Evolutionary conservation across 805 yeast genomes (phyloP).

Genomic region (Hanseniaspora occidentalis): DNA sequence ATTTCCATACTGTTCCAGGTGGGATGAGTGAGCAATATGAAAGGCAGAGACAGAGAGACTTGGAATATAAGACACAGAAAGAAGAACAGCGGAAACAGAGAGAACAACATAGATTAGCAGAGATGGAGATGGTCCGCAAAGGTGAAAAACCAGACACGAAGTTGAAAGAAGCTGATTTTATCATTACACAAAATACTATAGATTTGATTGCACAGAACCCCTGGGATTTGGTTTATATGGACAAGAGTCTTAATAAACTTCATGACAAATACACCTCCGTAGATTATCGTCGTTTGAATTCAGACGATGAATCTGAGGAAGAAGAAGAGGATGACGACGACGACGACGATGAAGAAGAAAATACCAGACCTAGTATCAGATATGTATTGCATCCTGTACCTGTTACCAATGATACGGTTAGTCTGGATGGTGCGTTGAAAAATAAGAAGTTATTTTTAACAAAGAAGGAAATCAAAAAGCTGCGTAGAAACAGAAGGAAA

Average conservation of each 20-base stretch:
- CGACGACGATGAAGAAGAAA: slow-evolving; percentile 15
- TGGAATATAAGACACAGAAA: slow-evolving; percentile 25
- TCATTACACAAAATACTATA: slow-evolving; percentile 6
- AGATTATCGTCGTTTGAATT: slow-evolving; percentile 15
- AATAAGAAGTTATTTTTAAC: slow-evolving; percentile 49
- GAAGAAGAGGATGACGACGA: slow-evolving; percentile 21
- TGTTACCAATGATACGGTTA: slow-evolving; percentile 30
- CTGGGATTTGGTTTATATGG: slow-evolving; percentile 70
- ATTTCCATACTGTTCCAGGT: slow-evolving; percentile 1
- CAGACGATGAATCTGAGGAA: slow-evolving; percentile 14
- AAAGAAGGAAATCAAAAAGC: slow-evolving; percentile 60
- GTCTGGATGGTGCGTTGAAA: slow-evolving; percentile 24
- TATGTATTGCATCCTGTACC: slow-evolving; percentile 79
- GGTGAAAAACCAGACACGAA: slow-evolving; percentile 35
- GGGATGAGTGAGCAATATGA: slow-evolving; percentile 4
- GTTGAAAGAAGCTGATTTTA: slow-evolving; percentile 45
- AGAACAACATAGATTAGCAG: slow-evolving; percentile 11
- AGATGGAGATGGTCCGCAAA: slow-evolving; percentile 26
- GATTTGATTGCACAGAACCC: slow-evolving; percentile 40
- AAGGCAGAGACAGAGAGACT: slow-evolving; percentile 31
- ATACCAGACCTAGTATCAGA: slow-evolving; percentile 38
- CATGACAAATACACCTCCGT: slow-evolving; percentile 28
- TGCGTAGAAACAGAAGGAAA: slow-evolving; percentile 58
- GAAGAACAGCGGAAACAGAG: slow-evolving; percentile 22
- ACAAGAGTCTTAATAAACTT: slow-evolving; percentile 27